Conservation (phyloP, 208 protist species). For the Trypanosoma caninum region DNA sequence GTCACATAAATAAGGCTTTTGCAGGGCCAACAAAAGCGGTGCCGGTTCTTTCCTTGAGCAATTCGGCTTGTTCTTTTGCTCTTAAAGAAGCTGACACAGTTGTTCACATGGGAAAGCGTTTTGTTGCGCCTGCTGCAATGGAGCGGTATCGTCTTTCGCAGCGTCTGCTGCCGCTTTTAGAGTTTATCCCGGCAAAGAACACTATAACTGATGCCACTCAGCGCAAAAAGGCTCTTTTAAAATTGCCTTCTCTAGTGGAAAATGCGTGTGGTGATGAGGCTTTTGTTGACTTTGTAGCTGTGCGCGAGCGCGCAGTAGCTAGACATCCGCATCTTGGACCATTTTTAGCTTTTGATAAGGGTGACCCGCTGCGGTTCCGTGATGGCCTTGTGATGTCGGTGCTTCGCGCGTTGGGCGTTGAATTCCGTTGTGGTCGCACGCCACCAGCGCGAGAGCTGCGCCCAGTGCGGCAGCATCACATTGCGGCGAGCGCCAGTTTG, state of each 20-base stretch:
- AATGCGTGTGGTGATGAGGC: not conserved
- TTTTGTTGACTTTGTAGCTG: constrained; percentile 23
- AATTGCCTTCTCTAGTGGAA: no score
- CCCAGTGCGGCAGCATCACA: not conserved
- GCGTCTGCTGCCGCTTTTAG: constrained; percentile 12
- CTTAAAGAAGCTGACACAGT: constrained; percentile 12
- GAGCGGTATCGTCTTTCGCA: constrained; percentile 22
- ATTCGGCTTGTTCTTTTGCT: not conserved
- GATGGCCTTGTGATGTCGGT: constrained; percentile 13
- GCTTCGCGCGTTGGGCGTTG: constrained; percentile 12
- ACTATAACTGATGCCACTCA: not conserved
- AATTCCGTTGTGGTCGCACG: constrained; percentile 19
- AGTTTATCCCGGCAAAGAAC: constrained; percentile 10
- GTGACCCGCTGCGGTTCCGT: not conserved
- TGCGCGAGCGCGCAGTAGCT: constrained; percentile 11
- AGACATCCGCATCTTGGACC: constrained; percentile 7
- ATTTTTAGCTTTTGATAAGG: constrained; percentile 6
- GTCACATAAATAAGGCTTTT: not conserved
- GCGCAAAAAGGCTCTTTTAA: no score
- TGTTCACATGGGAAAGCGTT: constrained; percentile 22
- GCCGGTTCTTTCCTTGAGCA: no score
- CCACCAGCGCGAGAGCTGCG: not conserved
- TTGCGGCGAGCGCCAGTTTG: not conserved
- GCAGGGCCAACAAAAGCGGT: not conserved
- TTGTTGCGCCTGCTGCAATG: constrained; percentile 24